Percentiles rank a stretch among this genome's conserved stretches.
Evolutionary conservation across 352 stramenopile genomes (phyloP).

Genomic region (Globisporangium rhizosaccharum): DNA sequence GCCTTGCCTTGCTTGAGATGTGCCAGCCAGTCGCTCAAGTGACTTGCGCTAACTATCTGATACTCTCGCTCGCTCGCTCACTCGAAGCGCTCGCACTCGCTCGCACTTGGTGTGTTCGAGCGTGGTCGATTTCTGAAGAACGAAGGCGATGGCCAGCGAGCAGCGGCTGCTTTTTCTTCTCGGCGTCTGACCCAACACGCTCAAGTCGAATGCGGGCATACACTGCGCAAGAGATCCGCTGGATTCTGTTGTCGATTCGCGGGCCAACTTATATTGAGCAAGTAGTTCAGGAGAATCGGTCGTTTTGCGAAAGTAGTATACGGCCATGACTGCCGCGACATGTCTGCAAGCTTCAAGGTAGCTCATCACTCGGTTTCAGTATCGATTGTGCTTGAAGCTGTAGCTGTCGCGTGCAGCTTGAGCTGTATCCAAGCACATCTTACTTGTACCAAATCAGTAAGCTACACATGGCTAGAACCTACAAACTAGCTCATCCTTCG

Average conservation of each 20-base stretch:
- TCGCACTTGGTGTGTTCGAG: background rate
- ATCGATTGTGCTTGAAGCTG: too few relatives aligned
- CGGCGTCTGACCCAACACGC: background rate
- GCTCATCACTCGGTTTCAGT: too few relatives aligned
- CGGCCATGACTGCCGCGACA: too few relatives aligned
- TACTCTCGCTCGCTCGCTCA: background rate
- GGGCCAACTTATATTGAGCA: background rate
- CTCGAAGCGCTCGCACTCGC: too few relatives aligned
- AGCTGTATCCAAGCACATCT: too few relatives aligned
- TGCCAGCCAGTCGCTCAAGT: background rate
- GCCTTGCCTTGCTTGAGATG: too few relatives aligned
- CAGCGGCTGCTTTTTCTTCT: slow-evolving; percentile 3
- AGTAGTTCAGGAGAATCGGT: background rate
- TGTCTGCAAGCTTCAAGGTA: too few relatives aligned
- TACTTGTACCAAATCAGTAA: background rate
- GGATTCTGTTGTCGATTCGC: background rate
- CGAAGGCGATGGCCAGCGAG: background rate
- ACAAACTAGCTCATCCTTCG: too few relatives aligned
- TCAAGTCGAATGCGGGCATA: background rate
- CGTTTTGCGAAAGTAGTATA: too few relatives aligned
- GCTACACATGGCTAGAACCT: too few relatives aligned
- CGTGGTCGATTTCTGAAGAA: background rate
- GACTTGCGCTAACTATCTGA: slow-evolving; percentile 1
- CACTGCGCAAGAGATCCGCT: background rate
- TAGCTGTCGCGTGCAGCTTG: too few relatives aligned